Base-by-base conservation (phyloP, 352 stramenopile genomes). In the Pythium coloratum region DNA sequence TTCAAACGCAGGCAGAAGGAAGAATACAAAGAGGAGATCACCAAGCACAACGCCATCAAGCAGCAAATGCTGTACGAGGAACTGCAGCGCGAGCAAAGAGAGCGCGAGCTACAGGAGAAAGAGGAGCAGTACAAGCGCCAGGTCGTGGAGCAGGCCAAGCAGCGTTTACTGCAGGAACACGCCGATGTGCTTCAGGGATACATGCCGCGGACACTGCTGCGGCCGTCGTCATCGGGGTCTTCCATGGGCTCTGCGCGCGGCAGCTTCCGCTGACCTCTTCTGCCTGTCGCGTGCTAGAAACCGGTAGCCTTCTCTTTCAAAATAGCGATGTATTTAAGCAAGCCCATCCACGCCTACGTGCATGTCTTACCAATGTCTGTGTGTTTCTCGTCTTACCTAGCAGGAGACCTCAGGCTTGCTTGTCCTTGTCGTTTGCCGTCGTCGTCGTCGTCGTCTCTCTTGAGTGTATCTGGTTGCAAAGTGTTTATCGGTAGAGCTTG, bases 121-220 rank as follows among this genome's bases (percentile, higher is more conserved):
- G 76, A 94, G 64, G 84, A 97, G 20, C 82, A 90, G 55, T 97
- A 92, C 80, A 78, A 79, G 49, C 79, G 88, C 64, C 73, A 85
- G 68, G 81, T 97, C 47, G 81, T 98, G 46, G 82, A 90, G 66
- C 84, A 97, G 57, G 92, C 92, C 61, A 91, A 92, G 64, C 82
- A 83, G 57, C 76, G 88, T 50, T 74, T 98, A 16, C 69, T 97
- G 51, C 75, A 88, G 51, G 85, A 97, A 67, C 90, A 97, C 70
- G 88, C 89, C 51, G 73, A 87, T 24, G 78, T 94, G 40, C 77
- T 97, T 24, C 68, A 91, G 66, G 89, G 82, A 2, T 97, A 93
- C 72, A 59, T 97, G 62, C 85, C 88, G 10, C 64, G 66, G 34
- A 44, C 40, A 38, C 54, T 67, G 46, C 46, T 73, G 26, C 71